Conservation (phyloP, 495 filamentous ascomycete species). For the Podospora australis region DNA sequence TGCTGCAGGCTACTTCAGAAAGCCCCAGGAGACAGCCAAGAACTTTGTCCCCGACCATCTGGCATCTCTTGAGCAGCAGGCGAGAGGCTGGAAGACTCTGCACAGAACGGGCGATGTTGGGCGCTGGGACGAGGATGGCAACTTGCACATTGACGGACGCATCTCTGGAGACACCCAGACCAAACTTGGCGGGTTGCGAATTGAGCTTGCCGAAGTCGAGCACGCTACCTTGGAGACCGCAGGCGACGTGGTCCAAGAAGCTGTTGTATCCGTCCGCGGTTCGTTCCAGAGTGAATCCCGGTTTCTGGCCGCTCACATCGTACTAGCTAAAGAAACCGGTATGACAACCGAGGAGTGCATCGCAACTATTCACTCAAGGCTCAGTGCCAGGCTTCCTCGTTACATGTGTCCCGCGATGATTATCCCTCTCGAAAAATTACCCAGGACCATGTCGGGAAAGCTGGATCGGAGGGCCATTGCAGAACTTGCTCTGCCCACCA, state of each 20-base stretch:
- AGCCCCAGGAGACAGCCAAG: conserved; percentile 7
- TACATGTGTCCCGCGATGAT: neutral
- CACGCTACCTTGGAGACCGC: conserved; percentile 22
- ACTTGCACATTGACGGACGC: conserved; percentile 32
- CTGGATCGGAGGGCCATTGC: neutral
- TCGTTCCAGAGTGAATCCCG: neutral
- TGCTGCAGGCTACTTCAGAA: conserved; percentile 29
- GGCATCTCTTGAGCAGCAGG: conserved; percentile 4
- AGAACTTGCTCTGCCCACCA: neutral
- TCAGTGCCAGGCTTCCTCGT: neutral
- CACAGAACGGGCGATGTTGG: conserved; percentile 40
- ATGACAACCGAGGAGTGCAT: too few species aligned
- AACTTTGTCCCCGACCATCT: conserved; percentile 34
- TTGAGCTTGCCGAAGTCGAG: conserved; percentile 49
- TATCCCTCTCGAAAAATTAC: neutral
- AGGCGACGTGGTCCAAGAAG: conserved; percentile 23
- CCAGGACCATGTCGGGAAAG: neutral
- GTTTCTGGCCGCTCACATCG: conserved; percentile 32
- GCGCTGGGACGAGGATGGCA: conserved; percentile 29
- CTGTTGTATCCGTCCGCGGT: conserved; percentile 28
- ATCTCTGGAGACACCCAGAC: conserved; percentile 36
- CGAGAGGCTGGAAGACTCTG: conserved; percentile 22
- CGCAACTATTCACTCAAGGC: too few species aligned
- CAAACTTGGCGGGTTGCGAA: conserved; percentile 47
- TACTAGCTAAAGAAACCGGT: too few species aligned